phyloP scores from a whole-genome alignment of 2,329 filamentous ascomycete species.

The Trichoderma pleuroti region DNA sequence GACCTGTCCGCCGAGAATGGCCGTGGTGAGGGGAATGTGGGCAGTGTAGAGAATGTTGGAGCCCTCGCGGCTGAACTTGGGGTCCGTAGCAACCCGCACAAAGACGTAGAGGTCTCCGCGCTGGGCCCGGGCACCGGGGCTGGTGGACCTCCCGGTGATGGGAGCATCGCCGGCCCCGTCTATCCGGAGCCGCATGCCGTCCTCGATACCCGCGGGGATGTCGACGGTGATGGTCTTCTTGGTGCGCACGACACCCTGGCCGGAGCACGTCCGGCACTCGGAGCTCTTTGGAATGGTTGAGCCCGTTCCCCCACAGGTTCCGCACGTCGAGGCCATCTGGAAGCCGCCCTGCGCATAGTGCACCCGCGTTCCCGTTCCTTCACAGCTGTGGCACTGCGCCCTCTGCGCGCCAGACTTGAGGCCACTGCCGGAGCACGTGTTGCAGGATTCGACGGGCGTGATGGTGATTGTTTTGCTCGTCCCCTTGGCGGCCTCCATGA shows the following conservation, averaged over 20 bases:
- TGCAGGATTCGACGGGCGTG: constrained; percentile 75
- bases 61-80: constrained; percentile 82
- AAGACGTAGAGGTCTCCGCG: constrained; percentile 89
- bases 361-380: constrained; percentile 80
- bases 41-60: constrained; percentile 93
- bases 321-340: constrained; percentile 91
- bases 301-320: constrained; percentile 75
- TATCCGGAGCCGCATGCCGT: constrained; percentile 88
- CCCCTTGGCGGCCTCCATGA: constrained; percentile 94
- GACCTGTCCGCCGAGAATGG: constrained; percentile 85
- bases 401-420: constrained; percentile 76
- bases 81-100: constrained; percentile 83
- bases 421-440: constrained; percentile 78
- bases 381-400: constrained; percentile 72
- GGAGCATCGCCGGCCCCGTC: constrained; percentile 85
- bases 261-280: constrained; percentile 75
- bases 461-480: constrained; percentile 83
- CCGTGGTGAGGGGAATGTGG: constrained; percentile 86
- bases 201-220: constrained; percentile 92
- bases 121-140: constrained; percentile 60
- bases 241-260: constrained; percentile 80
- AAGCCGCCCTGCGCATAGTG: constrained; percentile 91
- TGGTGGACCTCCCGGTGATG: constrained; percentile 65
- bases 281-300: constrained; percentile 71
- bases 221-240: constrained; percentile 81